These are phyloP conservation scores for Amaranthus hypochondriacus DNA, from an alignment of 148 eudicot genomes.

Conservation along the genomic window DNA sequence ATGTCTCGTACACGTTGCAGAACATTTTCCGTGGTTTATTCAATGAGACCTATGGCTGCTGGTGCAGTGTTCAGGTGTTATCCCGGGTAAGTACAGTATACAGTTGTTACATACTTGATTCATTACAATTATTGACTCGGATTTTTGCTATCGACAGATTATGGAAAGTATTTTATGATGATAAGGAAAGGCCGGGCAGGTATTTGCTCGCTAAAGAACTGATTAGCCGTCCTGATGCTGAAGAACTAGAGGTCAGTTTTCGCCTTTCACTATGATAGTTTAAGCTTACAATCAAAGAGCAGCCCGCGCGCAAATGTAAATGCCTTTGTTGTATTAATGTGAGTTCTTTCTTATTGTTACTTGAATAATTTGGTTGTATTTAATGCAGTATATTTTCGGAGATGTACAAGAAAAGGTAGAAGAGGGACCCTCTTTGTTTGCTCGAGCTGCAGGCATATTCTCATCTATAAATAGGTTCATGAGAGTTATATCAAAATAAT, in stretches of 20 bases:
- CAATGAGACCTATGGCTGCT: conserved; percentile 80
- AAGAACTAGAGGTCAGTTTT: conserved; percentile 83
- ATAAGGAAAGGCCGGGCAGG: conserved; percentile 76
- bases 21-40: conserved; percentile 77
- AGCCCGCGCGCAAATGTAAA: too few relatives aligned
- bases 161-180: conserved; percentile 96
- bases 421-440: conserved; percentile 61
- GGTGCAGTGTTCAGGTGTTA: conserved; percentile 97
- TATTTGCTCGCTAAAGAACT: conserved; percentile 83
- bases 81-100: conserved; percentile 62
- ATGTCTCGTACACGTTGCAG: conserved; percentile 38
- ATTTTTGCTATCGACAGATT: conserved; percentile 32
- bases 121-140: background rate
- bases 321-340: background rate
- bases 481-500: conserved; percentile 67
- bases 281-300: background rate
- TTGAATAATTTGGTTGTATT: background rate
- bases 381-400: conserved; percentile 65
- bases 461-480: conserved; percentile 75
- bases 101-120: background rate
- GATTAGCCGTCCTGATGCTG: conserved; percentile 74
- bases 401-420: conserved; percentile 60
- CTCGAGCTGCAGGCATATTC: conserved; percentile 69
- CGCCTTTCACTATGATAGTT: background rate
- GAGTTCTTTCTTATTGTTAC: background rate